These are phyloP conservation scores for Rhytidhysteron rufulum DNA, from an alignment of 2,329 filamentous ascomycete genomes.

Conservation along the genomic window DNA sequence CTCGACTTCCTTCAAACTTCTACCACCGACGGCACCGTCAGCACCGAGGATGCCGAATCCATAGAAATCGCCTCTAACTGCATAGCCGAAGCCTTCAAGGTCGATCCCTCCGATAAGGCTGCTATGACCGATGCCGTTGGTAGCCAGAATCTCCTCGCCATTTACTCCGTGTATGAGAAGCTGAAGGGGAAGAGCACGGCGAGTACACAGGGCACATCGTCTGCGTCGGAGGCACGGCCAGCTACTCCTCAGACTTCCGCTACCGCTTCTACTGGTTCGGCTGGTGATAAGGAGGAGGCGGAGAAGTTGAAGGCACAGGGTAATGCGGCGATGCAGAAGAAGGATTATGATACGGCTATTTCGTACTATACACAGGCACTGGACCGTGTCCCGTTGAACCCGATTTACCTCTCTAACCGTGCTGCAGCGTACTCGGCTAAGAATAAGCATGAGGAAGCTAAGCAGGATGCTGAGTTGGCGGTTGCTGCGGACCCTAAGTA, in stretches of 20 bases:
- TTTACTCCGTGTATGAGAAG: slow-evolving; percentile 96
- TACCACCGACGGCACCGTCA: slow-evolving; percentile 80
- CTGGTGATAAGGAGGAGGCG: slow-evolving; percentile 58
- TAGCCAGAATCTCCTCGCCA: slow-evolving; percentile 79
- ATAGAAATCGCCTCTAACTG: slow-evolving; percentile 93
- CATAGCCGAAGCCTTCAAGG: slow-evolving; percentile 92
- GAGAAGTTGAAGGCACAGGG: slow-evolving; percentile 82
- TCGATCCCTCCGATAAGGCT: slow-evolving; percentile 74
- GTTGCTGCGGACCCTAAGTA: slow-evolving; percentile 85
- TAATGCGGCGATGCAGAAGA: slow-evolving; percentile 91
- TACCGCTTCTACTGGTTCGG: slow-evolving; percentile 26
- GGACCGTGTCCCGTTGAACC: slow-evolving; percentile 74
- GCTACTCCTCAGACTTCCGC: slow-evolving; percentile 37
- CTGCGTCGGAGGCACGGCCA: slow-evolving; percentile 39
- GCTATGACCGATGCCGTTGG: slow-evolving; percentile 75
- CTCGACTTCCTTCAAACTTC: slow-evolving; percentile 90
- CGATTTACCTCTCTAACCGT: slow-evolving; percentile 96
- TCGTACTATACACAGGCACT: slow-evolving; percentile 86
- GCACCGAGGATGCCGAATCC: slow-evolving; percentile 83
- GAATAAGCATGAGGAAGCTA: slow-evolving; percentile 78
- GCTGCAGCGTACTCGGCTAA: slow-evolving; percentile 87
- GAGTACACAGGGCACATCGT: slow-evolving; percentile 42
- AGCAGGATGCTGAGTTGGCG: slow-evolving; percentile 84
- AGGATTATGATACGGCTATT: slow-evolving; percentile 82
- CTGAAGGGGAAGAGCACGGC: slow-evolving; percentile 64